Conservation (phyloP, 192 early-diverging fungal genomes). For the Coemansia sp. region DNA sequence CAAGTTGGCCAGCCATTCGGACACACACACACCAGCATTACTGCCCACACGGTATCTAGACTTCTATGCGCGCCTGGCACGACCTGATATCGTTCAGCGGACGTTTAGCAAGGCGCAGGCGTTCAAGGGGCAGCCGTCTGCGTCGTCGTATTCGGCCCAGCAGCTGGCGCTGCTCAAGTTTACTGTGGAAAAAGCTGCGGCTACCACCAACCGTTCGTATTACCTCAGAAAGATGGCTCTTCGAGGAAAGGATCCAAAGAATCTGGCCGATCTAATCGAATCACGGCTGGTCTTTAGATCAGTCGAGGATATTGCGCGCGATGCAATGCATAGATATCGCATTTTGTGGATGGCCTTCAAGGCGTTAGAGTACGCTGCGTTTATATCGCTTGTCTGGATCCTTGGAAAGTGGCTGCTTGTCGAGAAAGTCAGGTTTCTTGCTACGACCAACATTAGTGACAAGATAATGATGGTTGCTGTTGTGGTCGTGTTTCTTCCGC, state of each 20-base stretch:
- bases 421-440: neutral
- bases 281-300: slow-evolving; percentile 3
- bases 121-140: slow-evolving; percentile 18
- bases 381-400: slow-evolving; percentile 9
- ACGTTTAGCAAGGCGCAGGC: neutral
- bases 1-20: neutral
- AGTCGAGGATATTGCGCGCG: slow-evolving; percentile 14
- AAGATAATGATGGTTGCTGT: neutral
- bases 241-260: neutral
- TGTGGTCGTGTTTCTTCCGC: neutral
- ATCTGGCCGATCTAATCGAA: neutral
- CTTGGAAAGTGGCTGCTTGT: slow-evolving; percentile 1
- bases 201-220: neutral
- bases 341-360: slow-evolving; percentile 15
- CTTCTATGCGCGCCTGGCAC: slow-evolving; percentile 39
- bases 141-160: slow-evolving; percentile 22
- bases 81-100: slow-evolving; percentile 43
- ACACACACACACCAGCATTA: neutral
- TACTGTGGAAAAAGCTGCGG: slow-evolving; percentile 6
- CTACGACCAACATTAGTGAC: neutral
- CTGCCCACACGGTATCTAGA: slow-evolving; percentile 26
- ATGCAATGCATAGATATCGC: slow-evolving; percentile 20
- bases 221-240: slow-evolving; percentile 9
- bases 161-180: slow-evolving; percentile 33
- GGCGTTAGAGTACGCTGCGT: slow-evolving; percentile 21